Conservation (phyloP, 768 basidiomycete genomes). For the Suillus occidentalis region DNA sequence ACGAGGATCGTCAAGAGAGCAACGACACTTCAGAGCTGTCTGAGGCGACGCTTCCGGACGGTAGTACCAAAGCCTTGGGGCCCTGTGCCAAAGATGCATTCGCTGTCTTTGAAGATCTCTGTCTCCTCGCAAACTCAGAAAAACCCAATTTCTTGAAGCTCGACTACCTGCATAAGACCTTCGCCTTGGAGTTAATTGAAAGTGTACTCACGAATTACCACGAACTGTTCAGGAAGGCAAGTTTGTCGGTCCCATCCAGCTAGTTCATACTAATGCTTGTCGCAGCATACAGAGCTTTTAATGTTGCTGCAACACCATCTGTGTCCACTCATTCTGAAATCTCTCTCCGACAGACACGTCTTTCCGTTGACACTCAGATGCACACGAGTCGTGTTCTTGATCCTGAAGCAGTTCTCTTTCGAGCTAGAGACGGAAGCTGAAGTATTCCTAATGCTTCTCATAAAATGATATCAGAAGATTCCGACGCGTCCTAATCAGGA, state of each 20-base stretch:
- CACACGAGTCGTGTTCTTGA: conserved; percentile 89
- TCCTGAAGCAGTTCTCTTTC: conserved; percentile 86
- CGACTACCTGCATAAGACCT: conserved; percentile 84
- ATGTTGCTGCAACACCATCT: conserved; percentile 88
- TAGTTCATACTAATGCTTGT: conserved; percentile 6
- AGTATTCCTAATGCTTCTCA: conserved; percentile 77
- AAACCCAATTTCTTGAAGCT: conserved; percentile 81
- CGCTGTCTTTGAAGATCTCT: conserved; percentile 89
- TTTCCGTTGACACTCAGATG: conserved; percentile 91
- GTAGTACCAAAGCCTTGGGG: conserved; percentile 57
- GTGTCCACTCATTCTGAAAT: conserved; percentile 84
- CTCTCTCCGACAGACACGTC: conserved; percentile 75
- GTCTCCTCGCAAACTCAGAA: conserved; percentile 81
- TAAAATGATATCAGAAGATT: conserved; percentile 62
- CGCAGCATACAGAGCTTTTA: conserved; percentile 77
- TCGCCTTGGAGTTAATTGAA: conserved; percentile 95
- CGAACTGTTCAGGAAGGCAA: conserved; percentile 77
- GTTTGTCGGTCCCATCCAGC: conserved; percentile 12
- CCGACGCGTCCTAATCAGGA: conserved; percentile 29
- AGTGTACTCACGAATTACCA: conserved; percentile 94
- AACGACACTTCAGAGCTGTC: conserved; percentile 16
- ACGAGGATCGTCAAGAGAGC: conserved; percentile 59
- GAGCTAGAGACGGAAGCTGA: conserved; percentile 84
- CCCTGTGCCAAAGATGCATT: conserved; percentile 85
- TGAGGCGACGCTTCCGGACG: conserved; percentile 67